Percentiles rank a stretch among this genome's conserved stretches.
These are phyloP conservation scores for Sechiopsis laciniata DNA, from an alignment of 306 rosid species.

Conservation along the genomic window DNA sequence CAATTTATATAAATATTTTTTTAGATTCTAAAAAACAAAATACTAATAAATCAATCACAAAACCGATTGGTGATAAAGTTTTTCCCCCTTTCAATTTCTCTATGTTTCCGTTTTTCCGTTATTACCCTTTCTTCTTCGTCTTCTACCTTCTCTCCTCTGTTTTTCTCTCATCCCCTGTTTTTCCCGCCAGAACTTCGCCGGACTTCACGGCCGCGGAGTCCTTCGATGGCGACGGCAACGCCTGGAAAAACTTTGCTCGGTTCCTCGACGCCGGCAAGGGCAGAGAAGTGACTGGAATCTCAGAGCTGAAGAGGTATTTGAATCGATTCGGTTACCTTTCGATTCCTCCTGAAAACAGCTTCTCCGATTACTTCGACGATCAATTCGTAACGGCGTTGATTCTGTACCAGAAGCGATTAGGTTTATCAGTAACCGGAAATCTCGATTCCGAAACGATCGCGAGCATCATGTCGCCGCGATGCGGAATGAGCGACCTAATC, in stretches of 20 bases:
- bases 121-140: slow-evolving; percentile 22
- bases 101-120: slow-evolving; percentile 41
- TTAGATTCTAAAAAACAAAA: not conserved
- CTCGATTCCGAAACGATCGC: slow-evolving; percentile 64
- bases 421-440: slow-evolving; percentile 56
- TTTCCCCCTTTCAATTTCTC: slow-evolving; percentile 14
- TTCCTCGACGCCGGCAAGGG: slow-evolving; percentile 70
- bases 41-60: not conserved
- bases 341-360: slow-evolving; percentile 27
- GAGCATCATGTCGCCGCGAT: slow-evolving; percentile 65
- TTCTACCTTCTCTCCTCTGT: slow-evolving; percentile 27
- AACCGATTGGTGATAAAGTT: not conserved
- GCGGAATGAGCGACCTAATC: slow-evolving; percentile 63
- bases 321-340: slow-evolving; percentile 79
- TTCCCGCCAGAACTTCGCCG: slow-evolving; percentile 54
- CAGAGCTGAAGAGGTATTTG: slow-evolving; percentile 68
- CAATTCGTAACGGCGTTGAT: slow-evolving; percentile 55
- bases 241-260: slow-evolving; percentile 60
- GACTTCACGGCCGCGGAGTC: slow-evolving; percentile 25
- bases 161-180: slow-evolving; percentile 48
- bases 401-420: slow-evolving; percentile 60
- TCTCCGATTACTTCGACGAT: slow-evolving; percentile 58
- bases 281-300: slow-evolving; percentile 58
- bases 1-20: not conserved
- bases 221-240: slow-evolving; percentile 32